Conservation (phyloP, 768 basidiomycete species). For the Pleurotus ostreatus region DNA sequence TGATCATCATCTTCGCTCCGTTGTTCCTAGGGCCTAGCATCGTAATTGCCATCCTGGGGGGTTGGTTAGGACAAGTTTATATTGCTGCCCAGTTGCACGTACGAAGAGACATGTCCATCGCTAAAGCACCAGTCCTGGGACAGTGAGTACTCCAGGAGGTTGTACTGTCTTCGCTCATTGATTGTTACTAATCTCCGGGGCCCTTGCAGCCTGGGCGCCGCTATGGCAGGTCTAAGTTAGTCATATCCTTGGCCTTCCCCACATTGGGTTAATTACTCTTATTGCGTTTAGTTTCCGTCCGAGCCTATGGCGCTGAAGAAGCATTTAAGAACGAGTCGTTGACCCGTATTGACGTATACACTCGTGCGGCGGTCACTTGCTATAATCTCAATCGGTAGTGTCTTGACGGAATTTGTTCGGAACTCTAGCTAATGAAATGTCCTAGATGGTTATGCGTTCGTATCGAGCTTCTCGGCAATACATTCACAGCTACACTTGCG, state of each 20-base stretch:
- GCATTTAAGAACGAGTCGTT: slow-evolving; percentile 40
- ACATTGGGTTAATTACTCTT: background rate
- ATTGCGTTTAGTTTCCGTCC: slow-evolving; percentile 41
- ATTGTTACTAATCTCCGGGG: too few species aligned
- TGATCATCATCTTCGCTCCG: slow-evolving; percentile 41
- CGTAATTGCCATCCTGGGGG: slow-evolving; percentile 37
- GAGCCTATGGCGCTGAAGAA: slow-evolving; percentile 61
- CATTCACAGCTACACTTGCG: slow-evolving; percentile 55
- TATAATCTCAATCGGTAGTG: slow-evolving; percentile 43
- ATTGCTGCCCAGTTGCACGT: slow-evolving; percentile 43
- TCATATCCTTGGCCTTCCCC: background rate
- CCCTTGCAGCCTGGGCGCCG: slow-evolving; percentile 39
- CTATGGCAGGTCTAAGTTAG: slow-evolving; percentile 53
- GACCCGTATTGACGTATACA: slow-evolving; percentile 51
- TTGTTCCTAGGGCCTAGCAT: slow-evolving; percentile 44
- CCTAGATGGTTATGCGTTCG: slow-evolving; percentile 39
- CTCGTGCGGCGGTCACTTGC: slow-evolving; percentile 39
- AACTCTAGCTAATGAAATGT: slow-evolving; percentile 27
- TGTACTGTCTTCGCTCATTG: too few species aligned
- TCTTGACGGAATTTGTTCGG: background rate
- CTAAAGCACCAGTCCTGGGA: slow-evolving; percentile 26
- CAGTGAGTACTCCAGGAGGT: slow-evolving; percentile 32
- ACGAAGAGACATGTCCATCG: slow-evolving; percentile 45
- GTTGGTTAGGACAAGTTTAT: slow-evolving; percentile 39
- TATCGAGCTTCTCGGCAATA: slow-evolving; percentile 50